Conservation (phyloP, 345 rosid species). For the Noccaea caerulescens region DNA sequence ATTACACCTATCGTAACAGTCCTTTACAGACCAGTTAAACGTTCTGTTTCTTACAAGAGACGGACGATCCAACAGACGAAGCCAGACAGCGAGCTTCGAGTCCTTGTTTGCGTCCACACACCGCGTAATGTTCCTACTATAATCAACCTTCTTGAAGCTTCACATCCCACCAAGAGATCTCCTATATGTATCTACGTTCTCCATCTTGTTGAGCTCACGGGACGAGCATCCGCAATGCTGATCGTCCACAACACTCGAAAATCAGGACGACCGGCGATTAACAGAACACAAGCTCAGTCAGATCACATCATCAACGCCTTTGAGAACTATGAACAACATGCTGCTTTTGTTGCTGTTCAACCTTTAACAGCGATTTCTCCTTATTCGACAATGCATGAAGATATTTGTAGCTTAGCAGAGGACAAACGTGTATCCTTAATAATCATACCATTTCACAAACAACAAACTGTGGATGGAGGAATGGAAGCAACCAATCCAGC, state of each 20-base stretch:
- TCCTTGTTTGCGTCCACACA: conserved; percentile 73
- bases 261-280: conserved; percentile 69
- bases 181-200: conserved; percentile 80
- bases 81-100: conserved; percentile 70
- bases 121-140: conserved; percentile 92
- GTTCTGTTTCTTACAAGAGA: conserved; percentile 66
- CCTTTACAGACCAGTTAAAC: conserved; percentile 67
- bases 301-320: conserved; percentile 92
- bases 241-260: conserved; percentile 82
- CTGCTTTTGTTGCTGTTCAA: conserved; percentile 61
- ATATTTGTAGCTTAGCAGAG: conserved; percentile 83
- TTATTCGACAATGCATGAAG: conserved; percentile 95
- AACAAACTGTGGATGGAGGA: conserved; percentile 91
- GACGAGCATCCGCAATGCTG: conserved; percentile 93
- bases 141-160: conserved; percentile 85
- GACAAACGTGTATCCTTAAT: conserved; percentile 77
- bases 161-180: conserved; percentile 76
- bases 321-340: conserved; percentile 79
- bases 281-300: conserved; percentile 91
- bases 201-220: conserved; percentile 94
- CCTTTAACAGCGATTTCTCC: conserved; percentile 93
- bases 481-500: conserved; percentile 97
- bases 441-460: conserved; percentile 91
- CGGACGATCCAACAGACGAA: conserved; percentile 69
- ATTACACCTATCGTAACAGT: conserved; percentile 67